Evolutionary conservation across 257 asterid genomes (phyloP).

Genomic region (Solanum raphanifolium): DNA sequence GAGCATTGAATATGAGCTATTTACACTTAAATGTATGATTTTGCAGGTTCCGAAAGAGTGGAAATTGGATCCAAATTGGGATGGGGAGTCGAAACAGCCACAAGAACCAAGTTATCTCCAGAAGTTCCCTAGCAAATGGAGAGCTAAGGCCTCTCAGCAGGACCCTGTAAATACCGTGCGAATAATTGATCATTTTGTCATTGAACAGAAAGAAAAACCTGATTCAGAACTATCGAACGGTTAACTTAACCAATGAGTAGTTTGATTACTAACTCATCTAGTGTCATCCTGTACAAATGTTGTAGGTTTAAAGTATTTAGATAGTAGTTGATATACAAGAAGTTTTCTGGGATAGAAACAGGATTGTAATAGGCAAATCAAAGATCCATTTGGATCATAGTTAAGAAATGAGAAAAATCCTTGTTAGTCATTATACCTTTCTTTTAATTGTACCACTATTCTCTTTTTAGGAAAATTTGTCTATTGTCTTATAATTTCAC

Average conservation of each 20-base stretch:
- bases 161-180: constrained; percentile 70
- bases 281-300: background rate
- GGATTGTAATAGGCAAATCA: background rate
- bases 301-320: background rate
- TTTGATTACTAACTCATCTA: background rate
- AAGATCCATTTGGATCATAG: background rate
- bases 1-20: background rate
- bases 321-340: background rate
- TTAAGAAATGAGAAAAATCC: background rate
- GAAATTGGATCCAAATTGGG: constrained; percentile 93
- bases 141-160: constrained; percentile 49
- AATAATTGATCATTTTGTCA: constrained; percentile 70
- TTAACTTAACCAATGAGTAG: constrained; percentile 11
- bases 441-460: background rate
- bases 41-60: constrained; percentile 89
- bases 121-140: constrained; percentile 88
- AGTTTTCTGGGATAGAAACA: background rate
- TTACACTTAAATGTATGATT: background rate
- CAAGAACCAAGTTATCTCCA: constrained; percentile 45
- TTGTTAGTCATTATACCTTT: background rate
- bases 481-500: background rate
- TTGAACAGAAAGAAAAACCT: constrained; percentile 38
- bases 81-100: constrained; percentile 49
- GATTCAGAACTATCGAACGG: constrained; percentile 27
- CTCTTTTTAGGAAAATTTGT: background rate